phyloP scores from a whole-genome alignment of 2,329 filamentous ascomycete species.

The Atkinsonella hypoxylon region DNA sequence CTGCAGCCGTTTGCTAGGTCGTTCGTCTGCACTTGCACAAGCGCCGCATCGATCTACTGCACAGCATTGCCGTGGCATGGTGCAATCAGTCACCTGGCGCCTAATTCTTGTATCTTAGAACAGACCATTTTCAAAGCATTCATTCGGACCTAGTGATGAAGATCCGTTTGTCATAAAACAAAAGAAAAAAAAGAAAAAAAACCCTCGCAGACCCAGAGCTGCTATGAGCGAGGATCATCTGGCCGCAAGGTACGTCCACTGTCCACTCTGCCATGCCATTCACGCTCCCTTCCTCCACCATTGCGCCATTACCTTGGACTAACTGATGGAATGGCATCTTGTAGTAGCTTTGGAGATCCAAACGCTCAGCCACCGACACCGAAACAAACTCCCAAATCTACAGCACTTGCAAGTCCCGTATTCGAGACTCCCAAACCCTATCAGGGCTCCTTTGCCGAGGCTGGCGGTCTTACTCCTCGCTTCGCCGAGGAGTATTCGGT shows the following conservation, averaged over 20 bases:
- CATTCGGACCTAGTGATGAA: constrained; percentile 9
- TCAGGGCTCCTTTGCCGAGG: constrained; percentile 34
- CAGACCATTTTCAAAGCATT: background rate
- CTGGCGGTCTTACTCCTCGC: constrained; percentile 44
- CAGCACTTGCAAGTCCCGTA: constrained; percentile 39
- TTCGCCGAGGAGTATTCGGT: constrained; percentile 56
- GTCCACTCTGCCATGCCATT: constrained; percentile 5
- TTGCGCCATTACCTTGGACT: constrained; percentile 16
- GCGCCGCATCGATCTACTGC: background rate
- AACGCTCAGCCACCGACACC: constrained; percentile 49
- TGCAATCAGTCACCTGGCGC: background rate
- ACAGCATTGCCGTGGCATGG: background rate
- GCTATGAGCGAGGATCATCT: constrained; percentile 53
- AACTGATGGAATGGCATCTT: constrained; percentile 18
- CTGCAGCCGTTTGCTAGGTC: background rate
- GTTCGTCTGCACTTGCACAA: background rate
- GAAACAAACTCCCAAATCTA: constrained; percentile 43
- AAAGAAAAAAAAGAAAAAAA: background rate
- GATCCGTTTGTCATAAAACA: constrained; percentile 8
- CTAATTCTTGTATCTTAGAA: constrained; percentile 1
- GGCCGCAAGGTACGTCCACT: constrained; percentile 36
- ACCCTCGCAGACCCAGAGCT: constrained; percentile 17
- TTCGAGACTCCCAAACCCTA: constrained; percentile 44
- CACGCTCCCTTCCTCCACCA: constrained; percentile 7
- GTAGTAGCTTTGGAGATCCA: constrained; percentile 48